Percentiles rank a stretch among this genome's conserved stretches.
Conservation (phyloP, 441 rosid genomes). For the Euphorbia corollata region DNA sequence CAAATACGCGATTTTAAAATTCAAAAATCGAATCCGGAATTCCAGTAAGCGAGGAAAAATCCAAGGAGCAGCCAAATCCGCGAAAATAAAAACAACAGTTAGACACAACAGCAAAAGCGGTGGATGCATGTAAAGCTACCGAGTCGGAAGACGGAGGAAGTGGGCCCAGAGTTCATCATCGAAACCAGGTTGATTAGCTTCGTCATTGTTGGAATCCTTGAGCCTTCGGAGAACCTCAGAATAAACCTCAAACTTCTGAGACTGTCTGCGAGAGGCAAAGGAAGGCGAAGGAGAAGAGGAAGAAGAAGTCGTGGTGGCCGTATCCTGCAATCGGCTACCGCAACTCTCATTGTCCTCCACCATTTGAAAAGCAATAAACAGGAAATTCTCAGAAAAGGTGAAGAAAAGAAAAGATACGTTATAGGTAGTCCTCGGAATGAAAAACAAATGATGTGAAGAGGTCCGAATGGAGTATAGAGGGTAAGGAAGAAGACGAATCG, state of each 20-base stretch:
- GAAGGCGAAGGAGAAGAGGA: constrained; percentile 23
- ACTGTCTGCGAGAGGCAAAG: constrained; percentile 43
- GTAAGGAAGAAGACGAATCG: constrained; percentile 1
- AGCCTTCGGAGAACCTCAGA: constrained; percentile 65
- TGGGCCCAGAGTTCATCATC: constrained; percentile 90
- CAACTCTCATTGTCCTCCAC: constrained; percentile 77
- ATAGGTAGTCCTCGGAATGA: neutral
- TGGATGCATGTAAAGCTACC: constrained; percentile 31
- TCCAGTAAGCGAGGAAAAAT: neutral
- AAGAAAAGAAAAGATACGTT: neutral
- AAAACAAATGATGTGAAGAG: neutral
- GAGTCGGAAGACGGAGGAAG: constrained; percentile 87
- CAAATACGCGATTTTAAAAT: neutral
- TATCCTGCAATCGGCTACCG: constrained; percentile 56
- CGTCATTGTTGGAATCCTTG: constrained; percentile 54
- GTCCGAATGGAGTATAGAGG: neutral
- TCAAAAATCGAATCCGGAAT: neutral
- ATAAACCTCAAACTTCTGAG: constrained; percentile 76
- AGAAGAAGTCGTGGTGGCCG: constrained; percentile 16
- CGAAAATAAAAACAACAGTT: neutral
- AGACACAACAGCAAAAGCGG: neutral
- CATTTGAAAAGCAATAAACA: neutral
- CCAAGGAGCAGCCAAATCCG: constrained; percentile 3
- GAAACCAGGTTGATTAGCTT: constrained; percentile 59
- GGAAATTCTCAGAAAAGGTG: neutral